Conservation (phyloP, 2,329 filamentous ascomycete species). For the Arthroderma uncinatum region DNA sequence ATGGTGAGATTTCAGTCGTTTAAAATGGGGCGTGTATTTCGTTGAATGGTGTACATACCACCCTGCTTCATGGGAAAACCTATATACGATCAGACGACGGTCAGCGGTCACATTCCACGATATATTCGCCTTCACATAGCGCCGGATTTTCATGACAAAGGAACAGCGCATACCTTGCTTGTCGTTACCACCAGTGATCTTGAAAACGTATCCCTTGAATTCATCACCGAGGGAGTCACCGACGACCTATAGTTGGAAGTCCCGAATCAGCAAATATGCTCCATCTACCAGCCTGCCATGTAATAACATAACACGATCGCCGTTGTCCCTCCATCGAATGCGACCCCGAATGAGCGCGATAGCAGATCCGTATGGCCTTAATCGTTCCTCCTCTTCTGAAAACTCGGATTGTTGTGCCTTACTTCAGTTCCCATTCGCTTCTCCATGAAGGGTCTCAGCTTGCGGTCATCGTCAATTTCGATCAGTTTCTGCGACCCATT, state of each 20-base stretch:
- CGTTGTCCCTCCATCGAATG: not conserved
- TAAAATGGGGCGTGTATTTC: conserved; percentile 1
- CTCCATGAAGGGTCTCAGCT: conserved; percentile 98
- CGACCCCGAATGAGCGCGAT: not conserved
- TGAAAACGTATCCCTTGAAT: conserved; percentile 99
- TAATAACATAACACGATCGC: not conserved
- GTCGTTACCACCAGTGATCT: conserved; percentile 99
- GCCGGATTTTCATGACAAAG: not conserved
- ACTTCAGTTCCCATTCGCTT: conserved; percentile 63
- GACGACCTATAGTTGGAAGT: conserved; percentile 52
- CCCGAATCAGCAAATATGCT: not conserved
- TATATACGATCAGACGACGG: conserved; percentile 12
- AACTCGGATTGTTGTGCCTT: conserved; percentile 15
- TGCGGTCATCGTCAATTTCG: conserved; percentile 98
- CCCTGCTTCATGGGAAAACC: conserved; percentile 99
- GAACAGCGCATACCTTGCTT: conserved; percentile 62
- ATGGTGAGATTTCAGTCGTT: conserved; percentile 1
- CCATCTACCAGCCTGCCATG: not conserved
- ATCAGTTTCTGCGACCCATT: conserved; percentile 99
- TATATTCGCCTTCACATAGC: not conserved
- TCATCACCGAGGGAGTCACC: conserved; percentile 95
- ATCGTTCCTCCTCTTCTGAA: not conserved
- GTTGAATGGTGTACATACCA: conserved; percentile 34
- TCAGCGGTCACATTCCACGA: not conserved
- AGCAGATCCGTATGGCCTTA: not conserved